Evolutionary conservation across 2,329 filamentous ascomycete species (phyloP).

Genomic region (Pseudocercospora crystallina): DNA sequence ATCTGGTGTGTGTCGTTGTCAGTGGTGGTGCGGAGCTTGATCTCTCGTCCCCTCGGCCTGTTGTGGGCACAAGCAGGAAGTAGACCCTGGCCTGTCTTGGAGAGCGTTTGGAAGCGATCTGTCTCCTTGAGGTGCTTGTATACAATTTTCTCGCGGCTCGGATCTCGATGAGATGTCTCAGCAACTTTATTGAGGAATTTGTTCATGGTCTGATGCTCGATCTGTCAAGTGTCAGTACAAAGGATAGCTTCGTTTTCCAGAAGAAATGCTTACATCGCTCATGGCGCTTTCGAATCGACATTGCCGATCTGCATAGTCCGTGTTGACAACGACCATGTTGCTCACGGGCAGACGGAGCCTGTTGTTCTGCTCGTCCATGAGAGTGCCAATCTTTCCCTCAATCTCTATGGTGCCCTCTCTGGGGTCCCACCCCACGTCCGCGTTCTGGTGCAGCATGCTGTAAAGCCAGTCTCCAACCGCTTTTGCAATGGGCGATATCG

Average conservation of each 20-base stretch:
- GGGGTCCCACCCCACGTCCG: constrained; percentile 59
- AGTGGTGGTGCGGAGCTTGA: constrained; percentile 59
- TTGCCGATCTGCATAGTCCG: constrained; percentile 50
- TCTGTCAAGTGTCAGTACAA: constrained; percentile 47
- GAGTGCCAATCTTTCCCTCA: constrained; percentile 85
- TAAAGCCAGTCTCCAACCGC: constrained; percentile 32
- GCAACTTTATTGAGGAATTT: constrained; percentile 75
- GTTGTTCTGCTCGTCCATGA: constrained; percentile 71
- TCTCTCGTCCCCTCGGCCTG: constrained; percentile 56
- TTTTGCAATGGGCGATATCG: constrained; percentile 25
- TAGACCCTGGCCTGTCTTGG: constrained; percentile 56
- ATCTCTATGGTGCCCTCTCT: constrained; percentile 80
- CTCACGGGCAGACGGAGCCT: constrained; percentile 67
- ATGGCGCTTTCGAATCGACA: constrained; percentile 81
- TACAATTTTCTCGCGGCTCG: constrained; percentile 62
- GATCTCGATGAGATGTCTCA: constrained; percentile 22
- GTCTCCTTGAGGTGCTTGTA: constrained; percentile 82
- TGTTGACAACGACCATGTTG: constrained; percentile 69
- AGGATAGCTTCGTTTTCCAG: neutral
- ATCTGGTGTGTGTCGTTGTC: constrained; percentile 72
- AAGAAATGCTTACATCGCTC: constrained; percentile 67
- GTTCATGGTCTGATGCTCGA: constrained; percentile 81
- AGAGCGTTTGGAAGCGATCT: constrained; percentile 80
- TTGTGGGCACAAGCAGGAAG: constrained; percentile 52
- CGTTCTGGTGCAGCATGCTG: constrained; percentile 19